These are phyloP conservation scores for Entoloma clypeatum DNA, from an alignment of 1,284 basidiomycete species.

Conservation along the genomic window DNA sequence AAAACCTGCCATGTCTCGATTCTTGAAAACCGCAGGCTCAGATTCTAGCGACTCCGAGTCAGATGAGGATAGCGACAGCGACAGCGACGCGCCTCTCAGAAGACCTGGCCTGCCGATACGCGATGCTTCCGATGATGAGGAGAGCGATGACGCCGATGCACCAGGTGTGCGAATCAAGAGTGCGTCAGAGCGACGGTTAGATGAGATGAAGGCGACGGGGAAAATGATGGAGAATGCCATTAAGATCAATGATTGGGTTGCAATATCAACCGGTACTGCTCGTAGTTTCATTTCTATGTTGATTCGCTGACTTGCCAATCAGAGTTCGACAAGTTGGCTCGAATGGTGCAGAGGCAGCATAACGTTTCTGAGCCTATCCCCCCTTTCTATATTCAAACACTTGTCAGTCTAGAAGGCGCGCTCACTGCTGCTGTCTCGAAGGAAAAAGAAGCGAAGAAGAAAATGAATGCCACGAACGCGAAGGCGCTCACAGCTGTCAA, in stretches of 20 bases:
- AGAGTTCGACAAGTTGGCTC: constrained; percentile 96
- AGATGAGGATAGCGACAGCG: constrained; percentile 45
- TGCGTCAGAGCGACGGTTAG: constrained; percentile 82
- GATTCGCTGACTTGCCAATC: constrained; percentile 16
- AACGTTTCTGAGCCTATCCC: constrained; percentile 87
- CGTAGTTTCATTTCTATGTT: constrained; percentile 5
- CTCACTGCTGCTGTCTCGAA: constrained; percentile 74
- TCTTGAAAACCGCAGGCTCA: constrained; percentile 54
- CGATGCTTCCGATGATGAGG: constrained; percentile 59
- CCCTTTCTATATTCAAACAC: constrained; percentile 79
- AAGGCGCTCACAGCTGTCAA: constrained; percentile 96
- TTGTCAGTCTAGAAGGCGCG: constrained; percentile 75
- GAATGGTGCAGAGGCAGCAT: constrained; percentile 88
- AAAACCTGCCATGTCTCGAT: constrained; percentile 72
- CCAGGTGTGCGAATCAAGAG: constrained; percentile 69
- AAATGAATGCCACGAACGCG: constrained; percentile 94
- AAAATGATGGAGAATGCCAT: constrained; percentile 92
- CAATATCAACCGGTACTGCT: constrained; percentile 77
- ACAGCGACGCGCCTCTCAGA: constrained; percentile 34
- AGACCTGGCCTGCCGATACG: constrained; percentile 25
- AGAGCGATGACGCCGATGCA: constrained; percentile 70
- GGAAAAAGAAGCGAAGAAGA: constrained; percentile 92
- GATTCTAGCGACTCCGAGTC: constrained; percentile 44
- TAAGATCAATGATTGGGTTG: constrained; percentile 97
- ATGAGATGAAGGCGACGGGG: constrained; percentile 87